Base-by-base conservation (phyloP, 768 basidiomycete genomes). In the Strobilomyces confusus region DNA sequence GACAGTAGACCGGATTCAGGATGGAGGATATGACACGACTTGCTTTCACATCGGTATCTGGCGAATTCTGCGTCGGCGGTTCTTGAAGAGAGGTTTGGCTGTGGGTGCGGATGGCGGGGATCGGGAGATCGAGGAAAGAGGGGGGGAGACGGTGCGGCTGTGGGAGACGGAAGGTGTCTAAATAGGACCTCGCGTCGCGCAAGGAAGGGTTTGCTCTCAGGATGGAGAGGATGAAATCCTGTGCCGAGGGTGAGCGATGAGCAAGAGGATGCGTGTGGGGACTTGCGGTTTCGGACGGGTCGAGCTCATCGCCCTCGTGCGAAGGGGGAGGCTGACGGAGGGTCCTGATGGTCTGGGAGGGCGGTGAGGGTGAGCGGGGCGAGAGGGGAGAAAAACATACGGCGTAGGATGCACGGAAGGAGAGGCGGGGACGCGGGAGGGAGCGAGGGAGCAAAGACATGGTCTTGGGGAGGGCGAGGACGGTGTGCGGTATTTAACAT, bases 171-270 rank as follows among this genome's bases (percentile, higher is more conserved):
- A 99, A 98, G n/a, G 86, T 91, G 26, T 86, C 88, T 11, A 97
- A 80, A 69, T 97, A 99, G 1, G 87, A 87, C 49, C 85, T 86
- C 26, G 94, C 87, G 67, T 99, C 97, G 58, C 97, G 79, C 48
- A 87, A 70, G 2, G 95, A 98, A 13, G 97, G 95, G 56, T 90
- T 92, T 26, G 97, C 87, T 49, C 89, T 86, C 48, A 99, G 78
- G 63, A 99, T 89, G 30, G 95, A 97, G 51, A 98, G 74, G 64
- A 99, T 94, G 64, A 99, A 95, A 68, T 98, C 97, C 93, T 98
- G 68, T 42, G 36, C 13, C 2, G 32, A 48, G 26, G 17, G 64
- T 61, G 59, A 57, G 49, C 23, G 56, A 44, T 22, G 36, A 55
- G 34, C 4, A 19, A 23, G 25, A 17, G 13, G 20, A 22, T 17